Conservation (phyloP, 2,329 filamentous ascomycete species). For the Hypoxylon sp. region DNA sequence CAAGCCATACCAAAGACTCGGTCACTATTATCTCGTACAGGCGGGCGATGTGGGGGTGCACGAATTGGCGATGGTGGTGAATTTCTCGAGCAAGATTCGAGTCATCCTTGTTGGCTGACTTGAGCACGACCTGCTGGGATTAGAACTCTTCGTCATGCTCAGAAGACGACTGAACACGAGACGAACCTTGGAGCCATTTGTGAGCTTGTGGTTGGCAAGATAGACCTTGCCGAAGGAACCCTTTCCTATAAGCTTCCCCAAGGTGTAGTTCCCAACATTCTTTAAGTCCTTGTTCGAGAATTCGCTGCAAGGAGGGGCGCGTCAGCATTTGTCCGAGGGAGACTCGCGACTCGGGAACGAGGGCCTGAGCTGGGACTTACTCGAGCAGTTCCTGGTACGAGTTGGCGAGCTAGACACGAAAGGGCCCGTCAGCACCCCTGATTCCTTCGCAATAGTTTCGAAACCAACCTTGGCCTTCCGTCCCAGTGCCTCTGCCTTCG, state of each 20-base stretch:
- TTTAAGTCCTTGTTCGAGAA: conserved; percentile 91
- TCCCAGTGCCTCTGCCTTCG: conserved; percentile 56
- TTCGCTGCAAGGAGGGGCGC: conserved; percentile 66
- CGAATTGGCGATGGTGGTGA: conserved; percentile 96
- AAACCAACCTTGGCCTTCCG: conserved; percentile 47
- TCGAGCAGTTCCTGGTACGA: conserved; percentile 96
- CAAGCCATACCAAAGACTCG: conserved; percentile 92
- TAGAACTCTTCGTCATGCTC: conserved; percentile 13
- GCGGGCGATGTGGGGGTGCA: conserved; percentile 95
- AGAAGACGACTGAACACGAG: conserved; percentile 4
- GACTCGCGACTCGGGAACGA: background rate
- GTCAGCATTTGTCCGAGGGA: conserved; percentile 7
- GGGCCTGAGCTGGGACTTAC: conserved; percentile 61
- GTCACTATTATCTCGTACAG: conserved; percentile 99
- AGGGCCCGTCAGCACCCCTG: conserved; percentile 17
- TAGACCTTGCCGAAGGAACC: conserved; percentile 99
- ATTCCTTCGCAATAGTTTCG: background rate
- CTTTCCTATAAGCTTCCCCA: conserved; percentile 93
- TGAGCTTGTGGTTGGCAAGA: conserved; percentile 93
- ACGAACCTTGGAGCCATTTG: conserved; percentile 92
- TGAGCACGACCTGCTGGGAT: conserved; percentile 83
- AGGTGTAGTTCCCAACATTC: conserved; percentile 91
- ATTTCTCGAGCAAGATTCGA: conserved; percentile 96
- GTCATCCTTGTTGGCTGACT: conserved; percentile 95
- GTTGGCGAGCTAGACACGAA: conserved; percentile 77